Percentiles rank a stretch among this genome's conserved stretches.
These are phyloP conservation scores for Hypomontagnella submonticulosa DNA, from an alignment of 495 filamentous ascomycete species.

Conservation along the genomic window DNA sequence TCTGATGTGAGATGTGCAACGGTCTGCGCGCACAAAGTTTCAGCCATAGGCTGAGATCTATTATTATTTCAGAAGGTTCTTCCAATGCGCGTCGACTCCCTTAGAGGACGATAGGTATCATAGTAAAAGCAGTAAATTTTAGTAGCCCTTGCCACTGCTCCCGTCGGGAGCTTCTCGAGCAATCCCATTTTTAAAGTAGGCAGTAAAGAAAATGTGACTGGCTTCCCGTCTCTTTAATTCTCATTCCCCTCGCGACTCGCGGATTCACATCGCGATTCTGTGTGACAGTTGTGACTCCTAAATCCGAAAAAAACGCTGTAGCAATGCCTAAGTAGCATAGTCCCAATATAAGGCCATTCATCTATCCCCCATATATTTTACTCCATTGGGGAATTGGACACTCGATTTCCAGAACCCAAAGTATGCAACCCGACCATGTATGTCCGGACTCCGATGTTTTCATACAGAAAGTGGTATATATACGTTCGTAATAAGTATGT, in stretches of 20 bases:
- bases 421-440: slow-evolving; percentile 40
- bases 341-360: slow-evolving; percentile 20
- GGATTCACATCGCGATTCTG: slow-evolving; percentile 8
- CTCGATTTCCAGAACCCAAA: slow-evolving; percentile 30
- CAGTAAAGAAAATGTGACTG: slow-evolving; percentile 11
- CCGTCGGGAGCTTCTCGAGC: slow-evolving; percentile 4
- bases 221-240: slow-evolving; percentile 8
- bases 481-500: slow-evolving; percentile 21
- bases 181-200: slow-evolving; percentile 23
- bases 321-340: slow-evolving; percentile 14
- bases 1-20: slow-evolving; percentile 30
- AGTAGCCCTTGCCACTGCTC: slow-evolving; percentile 10
- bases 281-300: slow-evolving; percentile 10
- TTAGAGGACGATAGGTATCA: slow-evolving; percentile 34
- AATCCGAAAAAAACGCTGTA: slow-evolving; percentile 33
- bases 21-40: slow-evolving; percentile 12
- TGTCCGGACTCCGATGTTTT: slow-evolving; percentile 33
- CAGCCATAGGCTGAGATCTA: slow-evolving; percentile 20
- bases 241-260: slow-evolving; percentile 15
- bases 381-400: slow-evolving; percentile 22
- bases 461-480: slow-evolving; percentile 34
- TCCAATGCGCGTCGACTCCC: slow-evolving; percentile 27
- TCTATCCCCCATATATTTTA: slow-evolving; percentile 31
- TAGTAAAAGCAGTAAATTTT: background rate
- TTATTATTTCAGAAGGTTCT: slow-evolving; percentile 23